Percentiles rank a stretch among this genome's conserved stretches.
Evolutionary conservation across 176 grass and related monocot genomes (phyloP).

Genomic region (Saccharum spontaneum): DNA sequence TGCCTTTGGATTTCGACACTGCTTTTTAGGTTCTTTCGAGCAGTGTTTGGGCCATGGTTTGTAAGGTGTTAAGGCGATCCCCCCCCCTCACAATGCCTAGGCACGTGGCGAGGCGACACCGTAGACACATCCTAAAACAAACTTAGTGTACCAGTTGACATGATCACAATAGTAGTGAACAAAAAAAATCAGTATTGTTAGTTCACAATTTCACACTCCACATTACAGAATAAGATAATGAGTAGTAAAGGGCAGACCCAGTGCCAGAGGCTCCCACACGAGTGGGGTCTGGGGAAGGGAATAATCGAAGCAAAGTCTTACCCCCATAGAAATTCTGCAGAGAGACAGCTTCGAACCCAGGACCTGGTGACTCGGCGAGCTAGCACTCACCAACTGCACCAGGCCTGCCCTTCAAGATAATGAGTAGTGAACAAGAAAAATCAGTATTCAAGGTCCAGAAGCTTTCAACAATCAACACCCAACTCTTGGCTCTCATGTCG

Average conservation of each 20-base stretch:
- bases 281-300: too few species aligned
- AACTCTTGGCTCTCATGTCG: too few species aligned
- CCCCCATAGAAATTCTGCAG: too few species aligned
- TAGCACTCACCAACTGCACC: too few species aligned
- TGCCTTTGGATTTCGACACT: neutral
- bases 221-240: neutral
- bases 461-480: too few species aligned
- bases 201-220: neutral
- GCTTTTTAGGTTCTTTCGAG: neutral
- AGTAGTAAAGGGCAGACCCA: too few species aligned
- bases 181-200: too few species aligned
- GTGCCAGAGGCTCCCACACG: too few species aligned
- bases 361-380: too few species aligned
- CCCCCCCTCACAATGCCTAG: neutral
- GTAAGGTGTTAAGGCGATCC: neutral
- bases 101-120: neutral
- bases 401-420: too few species aligned
- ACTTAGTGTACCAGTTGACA: neutral
- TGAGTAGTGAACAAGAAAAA: neutral
- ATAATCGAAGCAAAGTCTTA: too few species aligned
- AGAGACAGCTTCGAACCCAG: too few species aligned
- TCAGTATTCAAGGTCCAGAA: neutral
- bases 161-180: neutral
- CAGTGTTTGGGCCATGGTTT: neutral
- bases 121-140: neutral